Conservation (phyloP, 768 basidiomycete genomes). For the Rossbeevera mucosa region DNA sequence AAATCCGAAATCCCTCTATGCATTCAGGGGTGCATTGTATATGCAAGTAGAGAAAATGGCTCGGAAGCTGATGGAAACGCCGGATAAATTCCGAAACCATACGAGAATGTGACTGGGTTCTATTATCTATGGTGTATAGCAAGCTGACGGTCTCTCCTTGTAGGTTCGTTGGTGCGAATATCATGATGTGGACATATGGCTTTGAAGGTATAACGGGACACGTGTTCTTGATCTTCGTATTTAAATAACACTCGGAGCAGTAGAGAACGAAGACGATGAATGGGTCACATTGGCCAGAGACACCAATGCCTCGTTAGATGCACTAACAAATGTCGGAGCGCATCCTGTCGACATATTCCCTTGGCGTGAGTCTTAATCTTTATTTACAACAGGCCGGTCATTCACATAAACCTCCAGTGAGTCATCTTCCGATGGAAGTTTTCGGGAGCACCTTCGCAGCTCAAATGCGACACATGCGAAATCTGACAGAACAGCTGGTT, state of each 20-base stretch:
- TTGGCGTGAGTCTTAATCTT: neutral
- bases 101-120: neutral
- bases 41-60: neutral
- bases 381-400: neutral
- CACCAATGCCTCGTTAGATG: slow-evolving; percentile 2
- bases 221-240: neutral
- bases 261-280: slow-evolving; percentile 1
- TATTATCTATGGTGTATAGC: neutral
- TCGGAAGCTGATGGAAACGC: neutral
- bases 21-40: neutral
- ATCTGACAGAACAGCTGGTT: neutral
- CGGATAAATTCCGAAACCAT: slow-evolving; percentile 1
- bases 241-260: neutral
- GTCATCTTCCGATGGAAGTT: slow-evolving; percentile 1
- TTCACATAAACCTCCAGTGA: neutral
- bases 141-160: neutral
- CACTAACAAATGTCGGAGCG: slow-evolving; percentile 2
- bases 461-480: slow-evolving; percentile 6
- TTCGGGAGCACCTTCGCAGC: slow-evolving; percentile 1
- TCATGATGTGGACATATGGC: slow-evolving; percentile 6
- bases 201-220: neutral
- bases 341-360: slow-evolving; percentile 8
- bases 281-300: slow-evolving; percentile 5
- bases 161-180: slow-evolving; percentile 3
- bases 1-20: neutral